These are phyloP conservation scores for Gyrodon lividus DNA, from an alignment of 768 basidiomycete genomes.

Conservation along the genomic window DNA sequence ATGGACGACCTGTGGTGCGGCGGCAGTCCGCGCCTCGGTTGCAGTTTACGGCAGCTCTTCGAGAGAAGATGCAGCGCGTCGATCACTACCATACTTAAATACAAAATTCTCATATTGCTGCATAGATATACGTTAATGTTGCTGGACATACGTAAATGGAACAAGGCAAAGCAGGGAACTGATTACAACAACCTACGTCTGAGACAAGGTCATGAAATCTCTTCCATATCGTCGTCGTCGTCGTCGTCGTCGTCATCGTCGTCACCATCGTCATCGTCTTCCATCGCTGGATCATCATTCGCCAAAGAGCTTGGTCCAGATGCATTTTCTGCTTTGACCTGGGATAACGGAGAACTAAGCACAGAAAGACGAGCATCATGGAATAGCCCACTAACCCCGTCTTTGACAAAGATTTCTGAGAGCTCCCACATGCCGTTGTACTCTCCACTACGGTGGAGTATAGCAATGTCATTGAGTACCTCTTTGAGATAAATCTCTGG, in stretches of 20 bases:
- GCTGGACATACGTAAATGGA: neutral
- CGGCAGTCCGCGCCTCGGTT: too few relatives aligned
- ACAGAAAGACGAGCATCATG: neutral
- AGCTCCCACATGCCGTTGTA: constrained; percentile 80
- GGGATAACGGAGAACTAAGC: constrained; percentile 4
- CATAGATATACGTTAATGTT: neutral
- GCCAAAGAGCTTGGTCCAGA: constrained; percentile 36
- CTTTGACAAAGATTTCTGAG: constrained; percentile 67
- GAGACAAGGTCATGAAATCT: constrained; percentile 47
- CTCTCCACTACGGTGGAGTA: constrained; percentile 77
- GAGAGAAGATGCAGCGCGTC: too few relatives aligned
- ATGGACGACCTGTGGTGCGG: too few relatives aligned
- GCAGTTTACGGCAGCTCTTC: too few relatives aligned
- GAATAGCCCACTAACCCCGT: constrained; percentile 43
- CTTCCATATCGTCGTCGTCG: constrained; percentile 68
- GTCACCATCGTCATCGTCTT: constrained; percentile 47
- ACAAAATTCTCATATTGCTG: constrained; percentile 1
- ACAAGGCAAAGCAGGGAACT: neutral
- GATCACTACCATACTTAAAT: neutral
- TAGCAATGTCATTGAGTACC: constrained; percentile 72
- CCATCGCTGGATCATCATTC: constrained; percentile 27
- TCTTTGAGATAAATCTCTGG: constrained; percentile 88
- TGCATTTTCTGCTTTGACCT: constrained; percentile 49
- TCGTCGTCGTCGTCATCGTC: constrained; percentile 59
- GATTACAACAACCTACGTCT: too few relatives aligned